phyloP scores from a whole-genome alignment of 176 grass and related monocot genomes.

The Musa itinerans region DNA sequence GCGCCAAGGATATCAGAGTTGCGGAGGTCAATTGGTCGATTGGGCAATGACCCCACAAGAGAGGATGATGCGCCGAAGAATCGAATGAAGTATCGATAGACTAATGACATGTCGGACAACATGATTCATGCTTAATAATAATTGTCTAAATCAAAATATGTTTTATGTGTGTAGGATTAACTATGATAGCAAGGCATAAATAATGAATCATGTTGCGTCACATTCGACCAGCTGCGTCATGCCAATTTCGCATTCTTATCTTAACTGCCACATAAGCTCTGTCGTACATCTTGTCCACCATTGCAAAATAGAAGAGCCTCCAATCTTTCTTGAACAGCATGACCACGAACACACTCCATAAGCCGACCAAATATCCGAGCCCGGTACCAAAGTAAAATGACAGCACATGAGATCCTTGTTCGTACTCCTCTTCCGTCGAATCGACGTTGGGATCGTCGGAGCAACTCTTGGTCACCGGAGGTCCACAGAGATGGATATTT shows the following conservation, averaged over 20 bases:
- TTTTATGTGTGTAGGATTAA: no score
- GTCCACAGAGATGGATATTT: constrained; percentile 13
- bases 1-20: no score
- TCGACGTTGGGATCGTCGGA: neutral
- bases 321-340: neutral
- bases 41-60: no score
- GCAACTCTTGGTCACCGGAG: constrained; percentile 2
- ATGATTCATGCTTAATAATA: no score
- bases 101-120: no score
- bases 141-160: no score
- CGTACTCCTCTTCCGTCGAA: neutral
- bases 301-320: constrained; percentile 1
- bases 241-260: neutral
- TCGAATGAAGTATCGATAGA: no score
- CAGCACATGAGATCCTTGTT: neutral
- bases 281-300: neutral
- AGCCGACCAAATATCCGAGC: neutral
- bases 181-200: no score
- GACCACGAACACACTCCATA: constrained; percentile 6
- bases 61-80: no score
- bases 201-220: no score
- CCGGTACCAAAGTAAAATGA: neutral
- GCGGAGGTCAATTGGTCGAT: no score
- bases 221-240: no score
- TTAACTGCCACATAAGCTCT: neutral